Conservation (phyloP, 495 filamentous ascomycete genomes). For the Penicillium manginii region DNA sequence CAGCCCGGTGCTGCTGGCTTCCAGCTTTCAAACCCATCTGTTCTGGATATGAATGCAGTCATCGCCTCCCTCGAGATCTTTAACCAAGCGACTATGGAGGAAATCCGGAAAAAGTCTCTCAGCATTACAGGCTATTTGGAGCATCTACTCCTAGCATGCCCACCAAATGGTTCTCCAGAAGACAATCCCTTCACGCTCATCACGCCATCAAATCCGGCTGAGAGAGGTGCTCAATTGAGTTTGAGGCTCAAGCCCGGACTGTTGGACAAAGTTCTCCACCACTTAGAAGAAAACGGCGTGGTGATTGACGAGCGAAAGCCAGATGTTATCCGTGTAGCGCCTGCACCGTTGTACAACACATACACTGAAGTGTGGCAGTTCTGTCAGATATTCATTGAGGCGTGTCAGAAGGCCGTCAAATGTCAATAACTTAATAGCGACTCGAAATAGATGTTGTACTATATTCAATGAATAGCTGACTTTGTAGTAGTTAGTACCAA, state of each 20-base stretch:
- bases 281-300: constrained; percentile 69
- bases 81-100: constrained; percentile 67
- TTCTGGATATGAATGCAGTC: constrained; percentile 65
- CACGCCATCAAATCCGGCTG: constrained; percentile 71
- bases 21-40: constrained; percentile 65
- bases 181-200: constrained; percentile 71
- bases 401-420: constrained; percentile 39
- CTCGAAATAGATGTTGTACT: neutral
- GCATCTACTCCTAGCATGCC: constrained; percentile 57
- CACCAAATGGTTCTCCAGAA: constrained; percentile 38
- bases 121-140: constrained; percentile 81
- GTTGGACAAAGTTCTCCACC: constrained; percentile 68
- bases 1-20: constrained; percentile 65
- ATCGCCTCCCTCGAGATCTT: constrained; percentile 81
- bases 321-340: constrained; percentile 90
- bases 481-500: too few species aligned
- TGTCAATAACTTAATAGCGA: constrained; percentile 13
- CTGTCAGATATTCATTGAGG: constrained; percentile 54
- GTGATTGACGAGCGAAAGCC: constrained; percentile 89
- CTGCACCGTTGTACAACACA: constrained; percentile 86
- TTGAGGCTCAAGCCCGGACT: constrained; percentile 68
- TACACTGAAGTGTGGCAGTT: constrained; percentile 82
- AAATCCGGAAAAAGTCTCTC: constrained; percentile 74
- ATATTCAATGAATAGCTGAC: neutral
- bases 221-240: constrained; percentile 88